Conservation (phyloP, 257 asterid species). For the Craterostigma plantagineum region DNA sequence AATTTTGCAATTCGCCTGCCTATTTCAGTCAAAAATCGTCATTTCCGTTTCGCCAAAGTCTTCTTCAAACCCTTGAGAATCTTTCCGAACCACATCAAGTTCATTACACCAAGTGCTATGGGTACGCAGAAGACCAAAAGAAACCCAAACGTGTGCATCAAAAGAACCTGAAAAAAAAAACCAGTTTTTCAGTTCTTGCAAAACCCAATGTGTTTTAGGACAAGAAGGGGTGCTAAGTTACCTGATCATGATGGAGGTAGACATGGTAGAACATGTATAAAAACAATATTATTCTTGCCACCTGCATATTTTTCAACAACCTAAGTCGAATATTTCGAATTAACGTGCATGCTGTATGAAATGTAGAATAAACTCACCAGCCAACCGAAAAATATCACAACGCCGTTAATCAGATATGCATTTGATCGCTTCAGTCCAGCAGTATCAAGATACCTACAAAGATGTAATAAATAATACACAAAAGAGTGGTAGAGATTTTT, state of each 20-base stretch:
- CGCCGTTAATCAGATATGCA: conserved; percentile 63
- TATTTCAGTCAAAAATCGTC: conserved; percentile 7
- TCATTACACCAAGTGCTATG: conserved; percentile 49
- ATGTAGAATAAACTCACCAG: conserved; percentile 34
- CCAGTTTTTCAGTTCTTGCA: background rate
- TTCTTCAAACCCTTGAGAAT: conserved; percentile 72
- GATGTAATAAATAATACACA: background rate
- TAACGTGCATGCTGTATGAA: background rate
- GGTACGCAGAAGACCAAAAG: conserved; percentile 67
- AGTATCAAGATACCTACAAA: conserved; percentile 69
- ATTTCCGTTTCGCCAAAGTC: conserved; percentile 43
- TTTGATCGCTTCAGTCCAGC: conserved; percentile 74
- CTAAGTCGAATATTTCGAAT: background rate
- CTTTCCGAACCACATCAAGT: conserved; percentile 87
- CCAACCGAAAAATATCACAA: conserved; percentile 73
- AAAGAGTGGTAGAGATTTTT: background rate
- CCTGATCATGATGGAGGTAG: conserved; percentile 62
- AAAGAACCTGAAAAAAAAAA: conserved; percentile 47
- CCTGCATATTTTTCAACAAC: conserved; percentile 34
- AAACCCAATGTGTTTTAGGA: background rate
- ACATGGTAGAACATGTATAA: conserved; percentile 72
- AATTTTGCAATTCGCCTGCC: background rate
- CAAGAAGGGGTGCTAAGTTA: conserved; percentile 13
- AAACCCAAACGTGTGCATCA: conserved; percentile 62
- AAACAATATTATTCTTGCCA: conserved; percentile 80